Base-by-base conservation (phyloP, 1,284 basidiomycete species). In the Boletus smithii region DNA sequence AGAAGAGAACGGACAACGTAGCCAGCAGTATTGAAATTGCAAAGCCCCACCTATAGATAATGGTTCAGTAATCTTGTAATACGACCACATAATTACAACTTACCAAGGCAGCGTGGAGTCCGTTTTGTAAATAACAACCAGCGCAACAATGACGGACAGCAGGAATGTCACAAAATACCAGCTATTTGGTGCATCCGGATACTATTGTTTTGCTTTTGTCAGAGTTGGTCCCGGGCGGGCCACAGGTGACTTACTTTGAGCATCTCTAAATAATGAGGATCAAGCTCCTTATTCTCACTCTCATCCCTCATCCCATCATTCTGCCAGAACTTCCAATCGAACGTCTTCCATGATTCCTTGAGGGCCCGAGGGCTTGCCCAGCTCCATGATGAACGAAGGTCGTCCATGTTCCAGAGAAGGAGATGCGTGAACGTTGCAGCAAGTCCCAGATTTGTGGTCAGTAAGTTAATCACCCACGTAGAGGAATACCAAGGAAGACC, bases 211-310 rank as follows among this genome's bases (percentile, higher is more conserved):
- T 24, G 36, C 6, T 13, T 8, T 35, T n/a, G 17, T 50, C 26
- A 43, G 39, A 16, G 22, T 34, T n/a, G 8, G 17, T 39, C 17
- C 31, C 3, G 3, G 22, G 27, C 10, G 8, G 3, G 9, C n/a
- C 13, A 11, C 18, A 34, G 30, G 14, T 11, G 23, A 29, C 61
- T 50, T 24, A 71, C 74, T 66, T 76, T 75, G 9, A 76, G 64
- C 75, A 79, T 79, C 56, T 76, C 63, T 9, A 64, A 59, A 52
- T 77, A 79, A 56, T 80, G 76, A 7, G 77, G 76, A 53, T 79
- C 77, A 9, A 71, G 32, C 8, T 57, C 58, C 27, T 30, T 40
- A 20, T 65, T 65, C 33, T 66, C 56, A 32, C 62, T 56, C 6
- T 60, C 53, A 2, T 56, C 43, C 34, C 71, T 65, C 53, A 69